These are phyloP conservation scores for Monilinia vaccinii-corymbosi DNA, from an alignment of 2,329 filamentous ascomycete genomes.

Conservation along the genomic window DNA sequence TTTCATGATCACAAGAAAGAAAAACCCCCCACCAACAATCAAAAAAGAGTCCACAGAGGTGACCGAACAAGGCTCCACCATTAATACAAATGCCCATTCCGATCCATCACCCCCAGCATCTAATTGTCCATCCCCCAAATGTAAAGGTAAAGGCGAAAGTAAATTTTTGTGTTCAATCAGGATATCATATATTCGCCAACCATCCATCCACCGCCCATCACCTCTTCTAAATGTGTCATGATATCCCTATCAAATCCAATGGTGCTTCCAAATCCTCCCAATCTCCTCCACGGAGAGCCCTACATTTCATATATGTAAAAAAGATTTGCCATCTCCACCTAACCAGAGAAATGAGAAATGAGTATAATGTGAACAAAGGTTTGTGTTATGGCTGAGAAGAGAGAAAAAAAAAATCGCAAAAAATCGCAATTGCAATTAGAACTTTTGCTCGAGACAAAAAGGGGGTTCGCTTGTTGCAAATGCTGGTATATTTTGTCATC, in stretches of 20 bases:
- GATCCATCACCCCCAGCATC: not conserved
- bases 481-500: not conserved
- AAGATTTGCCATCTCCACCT: slow-evolving; percentile 1
- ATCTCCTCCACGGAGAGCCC: slow-evolving; percentile 3
- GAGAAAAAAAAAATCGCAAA: not conserved
- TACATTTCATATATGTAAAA: slow-evolving; percentile 6
- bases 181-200: slow-evolving; percentile 10
- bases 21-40: not conserved
- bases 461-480: not conserved
- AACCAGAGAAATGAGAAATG: not conserved
- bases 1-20: not conserved
- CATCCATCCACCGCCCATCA: slow-evolving; percentile 4
- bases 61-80: slow-evolving; percentile 1
- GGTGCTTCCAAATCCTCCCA: not conserved
- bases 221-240: slow-evolving; percentile 7
- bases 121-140: not conserved
- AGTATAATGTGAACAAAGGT: not conserved
- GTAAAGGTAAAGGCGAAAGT: not conserved
- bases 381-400: not conserved
- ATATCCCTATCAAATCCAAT: slow-evolving; percentile 2
- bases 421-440: not conserved
- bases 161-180: not conserved
- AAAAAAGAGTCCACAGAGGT: not conserved
- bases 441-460: not conserved
- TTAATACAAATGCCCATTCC: slow-evolving; percentile 7